A percentile compares a stretch with the other conserved stretches of the same genome.
These are phyloP conservation scores for Cryptococcus deneoformans DNA, from an alignment of 1,284 basidiomycete species.

Conservation along the genomic window DNA sequence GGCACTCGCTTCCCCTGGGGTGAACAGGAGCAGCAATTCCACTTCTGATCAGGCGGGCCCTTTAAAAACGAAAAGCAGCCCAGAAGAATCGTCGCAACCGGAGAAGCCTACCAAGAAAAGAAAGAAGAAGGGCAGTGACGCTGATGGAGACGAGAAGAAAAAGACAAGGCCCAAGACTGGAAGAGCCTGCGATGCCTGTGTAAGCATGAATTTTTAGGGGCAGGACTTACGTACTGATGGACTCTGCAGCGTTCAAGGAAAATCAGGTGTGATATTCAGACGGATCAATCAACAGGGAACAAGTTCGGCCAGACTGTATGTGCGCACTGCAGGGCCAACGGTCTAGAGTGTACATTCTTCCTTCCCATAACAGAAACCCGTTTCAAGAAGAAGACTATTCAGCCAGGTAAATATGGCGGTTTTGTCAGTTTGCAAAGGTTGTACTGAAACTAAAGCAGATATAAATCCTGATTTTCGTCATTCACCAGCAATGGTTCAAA, in stretches of 20 bases:
- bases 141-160: conserved; percentile 23
- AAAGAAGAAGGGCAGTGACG: conserved; percentile 19
- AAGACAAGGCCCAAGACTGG: conserved; percentile 49
- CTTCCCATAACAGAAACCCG: conserved; percentile 96
- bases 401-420: conserved; percentile 52
- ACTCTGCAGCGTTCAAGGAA: conserved; percentile 68
- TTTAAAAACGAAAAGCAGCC: not conserved
- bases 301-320: conserved; percentile 36
- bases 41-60: no score
- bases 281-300: conserved; percentile 12
- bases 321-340: conserved; percentile 61
- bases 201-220: conserved; percentile 16
- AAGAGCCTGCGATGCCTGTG: conserved; percentile 49
- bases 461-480: not conserved
- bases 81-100: not conserved
- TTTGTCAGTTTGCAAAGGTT: conserved; percentile 1
- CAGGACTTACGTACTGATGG: not conserved
- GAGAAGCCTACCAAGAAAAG: conserved; percentile 27
- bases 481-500: not conserved
- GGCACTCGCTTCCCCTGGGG: no score
- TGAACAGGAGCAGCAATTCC: no score
- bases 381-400: conserved; percentile 77
- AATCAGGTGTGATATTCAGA: conserved; percentile 60
- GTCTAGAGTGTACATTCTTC: conserved; percentile 93
- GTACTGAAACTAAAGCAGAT: not conserved